Conservation (phyloP, 192 early-diverging fungal species). For the Kickxella alabastrina region DNA sequence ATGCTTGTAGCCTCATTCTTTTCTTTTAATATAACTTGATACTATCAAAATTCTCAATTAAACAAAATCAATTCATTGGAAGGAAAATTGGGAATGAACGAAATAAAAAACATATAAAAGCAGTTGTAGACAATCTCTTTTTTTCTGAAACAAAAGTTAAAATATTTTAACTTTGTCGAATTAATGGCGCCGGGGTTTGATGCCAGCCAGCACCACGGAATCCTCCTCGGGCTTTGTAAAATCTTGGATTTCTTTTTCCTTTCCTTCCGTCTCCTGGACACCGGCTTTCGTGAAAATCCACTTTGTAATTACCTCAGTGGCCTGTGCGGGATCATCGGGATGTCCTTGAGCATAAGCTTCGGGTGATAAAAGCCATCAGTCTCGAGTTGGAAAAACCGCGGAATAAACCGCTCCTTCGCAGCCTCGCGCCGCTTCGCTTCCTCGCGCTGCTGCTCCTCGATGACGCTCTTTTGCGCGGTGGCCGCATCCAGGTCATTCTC, state of each 20-base stretch:
- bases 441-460: constrained; percentile 72
- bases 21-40: too few relatives aligned
- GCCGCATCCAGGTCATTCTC: constrained; percentile 65
- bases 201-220: constrained; percentile 30
- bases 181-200: constrained; percentile 9
- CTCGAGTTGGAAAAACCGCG: constrained; percentile 64
- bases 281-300: constrained; percentile 50
- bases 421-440: constrained; percentile 55
- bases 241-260: constrained; percentile 26
- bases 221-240: constrained; percentile 29
- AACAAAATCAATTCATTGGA: too few relatives aligned
- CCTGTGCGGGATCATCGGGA: constrained; percentile 29
- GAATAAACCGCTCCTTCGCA: constrained; percentile 52
- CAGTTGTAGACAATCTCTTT: background rate
- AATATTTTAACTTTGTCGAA: too few relatives aligned
- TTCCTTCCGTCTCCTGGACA: too few relatives aligned
- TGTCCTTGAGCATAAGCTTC: constrained; percentile 23
- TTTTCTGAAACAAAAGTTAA: too few relatives aligned
- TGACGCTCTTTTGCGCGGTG: constrained; percentile 62
- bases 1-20: too few relatives aligned
- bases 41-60: too few relatives aligned
- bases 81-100: too few relatives aligned
- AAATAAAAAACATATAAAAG: too few relatives aligned
- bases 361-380: constrained; percentile 45
- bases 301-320: constrained; percentile 19